Evolutionary conservation across 352 stramenopile species (phyloP), one percentile per base, ranked within the genome.

Genomic region (Aphanomyces euteiches): DNA sequence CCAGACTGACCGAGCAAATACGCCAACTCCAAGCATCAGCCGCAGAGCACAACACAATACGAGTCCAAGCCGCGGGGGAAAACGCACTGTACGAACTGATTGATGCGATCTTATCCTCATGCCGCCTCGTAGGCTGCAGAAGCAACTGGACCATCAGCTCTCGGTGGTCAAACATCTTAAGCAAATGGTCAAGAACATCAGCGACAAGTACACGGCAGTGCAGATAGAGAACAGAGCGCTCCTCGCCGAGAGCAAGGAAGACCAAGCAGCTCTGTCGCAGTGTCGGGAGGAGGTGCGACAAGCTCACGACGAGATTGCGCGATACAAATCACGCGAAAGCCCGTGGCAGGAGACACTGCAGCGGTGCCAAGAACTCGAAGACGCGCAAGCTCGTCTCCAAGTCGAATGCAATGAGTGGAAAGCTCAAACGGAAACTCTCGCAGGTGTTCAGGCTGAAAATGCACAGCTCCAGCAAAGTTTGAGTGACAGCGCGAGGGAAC

Each of bases 161-260:
- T 69, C 63, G 6, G 63, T 64, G 21, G 43, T 47, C 34, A 69
- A 69, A 36, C 63, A 69, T 28, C 37, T 61, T 21, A 69, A 69
- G 19, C 63, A 61, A 37, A 69, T 69, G 63, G 43, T 69, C 3
- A 69, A 69, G 59, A 61, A 69, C 63, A 59, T 61, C 43, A 69
- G 63, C 50, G 63, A 69, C 47, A 69, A 69, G 17, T 69, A 69
- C 63, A 61, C 45, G 3, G 63, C 43, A 13, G 15, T 56, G 17
- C 63, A 69, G 43, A 19, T 38, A 5, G 63, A 69, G 36, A 21
- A 69, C 50, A 61, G 47, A 64, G 37, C 5, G 10, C 19, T 64
- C 5, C 57, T 39, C 1, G 19, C 34, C 5, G 12, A 61, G 4
- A n/a, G 21, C 7, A 19, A 56, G 19, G 50, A 19, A 17, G n/a